Evolutionary conservation across 306 rosid genomes (phyloP), one percentile per base, ranked within the genome.

Genomic region (Vigna reflexopilosa): DNA sequence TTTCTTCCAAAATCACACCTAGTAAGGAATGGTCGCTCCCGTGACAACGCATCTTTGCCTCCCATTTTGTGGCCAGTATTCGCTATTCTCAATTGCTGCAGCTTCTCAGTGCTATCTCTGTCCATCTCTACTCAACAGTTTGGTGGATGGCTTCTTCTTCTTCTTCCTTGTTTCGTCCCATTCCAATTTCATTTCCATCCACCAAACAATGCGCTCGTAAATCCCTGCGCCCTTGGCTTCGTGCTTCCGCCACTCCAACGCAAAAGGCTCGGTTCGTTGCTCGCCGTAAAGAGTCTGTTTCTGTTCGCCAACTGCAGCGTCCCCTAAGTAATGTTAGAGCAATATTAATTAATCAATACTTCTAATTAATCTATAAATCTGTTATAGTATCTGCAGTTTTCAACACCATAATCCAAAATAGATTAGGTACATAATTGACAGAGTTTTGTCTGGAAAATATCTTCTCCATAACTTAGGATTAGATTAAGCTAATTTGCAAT

Each of bases 181-280:
- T 71, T 61, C 81, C 89, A 32, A 70, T 81, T 83, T 76, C 86
- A 10, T n/a, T 36, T 22, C 80, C 82, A 3, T 51, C 19, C 20
- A 9, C 38, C 40, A 14, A 26, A 20, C 74, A 50, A 58, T 77
- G 55, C 49, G 47, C 79, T 56, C 75, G 67, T 11, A 80, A 78
- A 34, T 81, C 89, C 55, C 47, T 80, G 3, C 81, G 82, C 52
- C 74, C 51, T 34, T 87, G 87, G 56, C 67, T 88, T 69, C 91
- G 88, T 30, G 89, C 86, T 69, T 94, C 93, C 13, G 91, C 92
- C 1, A 71, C 68, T 82, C 71, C 87, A 0, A 72, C 17, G 14
- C 89, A 86, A 6, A 92, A 89, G 82, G 98, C 91, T 28, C 93
- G 88, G 0, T 92, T 95, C 83, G 83, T 88, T 13, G 97, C 93